Evolutionary conservation across 176 grass and related monocot genomes (phyloP), one percentile per base, ranked within the genome.

Genomic region (Bromus sterilis): DNA sequence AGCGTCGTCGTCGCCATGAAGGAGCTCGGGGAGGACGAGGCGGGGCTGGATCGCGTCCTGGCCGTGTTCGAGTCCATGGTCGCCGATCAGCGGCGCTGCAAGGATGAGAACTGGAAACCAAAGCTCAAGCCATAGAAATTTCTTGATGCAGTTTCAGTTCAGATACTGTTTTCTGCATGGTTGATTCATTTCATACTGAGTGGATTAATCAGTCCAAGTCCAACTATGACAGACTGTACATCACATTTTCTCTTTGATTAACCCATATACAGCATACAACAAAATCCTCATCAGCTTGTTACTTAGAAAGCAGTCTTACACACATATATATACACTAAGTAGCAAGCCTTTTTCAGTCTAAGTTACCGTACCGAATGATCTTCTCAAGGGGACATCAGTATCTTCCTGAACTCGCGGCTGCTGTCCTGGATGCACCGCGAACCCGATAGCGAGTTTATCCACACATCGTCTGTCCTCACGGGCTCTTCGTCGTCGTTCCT

Each of bases 51-150:
- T 74, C 65, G 73, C 59, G 79, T 98, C 49, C 84, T 98, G 15
- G 86, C 80, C 71, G 92, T 98, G 32, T 98, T 98, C 30, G 82
- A 87, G 56, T 98, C 95, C 0, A 98, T 98, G 95, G 88, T 98
- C 56, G 82, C 75, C 31, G 94, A 98, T 76, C 92, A 98, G 79
- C 81, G 86, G 21, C 71, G 79, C 28, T 98, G 88, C 72, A 98
- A 94, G 78, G 90, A 94, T 61, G 88, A 93, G 66, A 94, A 89
- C 55, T 80, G 64, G 62, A 89, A 77, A 76, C 78, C 68, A 43
- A 81, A 81, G 33, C 72, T 34, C 7, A 55, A 72, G 28, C 44
- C 64, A 31, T 78, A 25, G 62, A 14, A 48, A 3, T 11, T 29
- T 89, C 26, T 82, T 78, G 82, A 81, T 85, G 71, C 72, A 71